Conservation (phyloP, 805 yeast species). For the Torulaspora franciscae region DNA sequence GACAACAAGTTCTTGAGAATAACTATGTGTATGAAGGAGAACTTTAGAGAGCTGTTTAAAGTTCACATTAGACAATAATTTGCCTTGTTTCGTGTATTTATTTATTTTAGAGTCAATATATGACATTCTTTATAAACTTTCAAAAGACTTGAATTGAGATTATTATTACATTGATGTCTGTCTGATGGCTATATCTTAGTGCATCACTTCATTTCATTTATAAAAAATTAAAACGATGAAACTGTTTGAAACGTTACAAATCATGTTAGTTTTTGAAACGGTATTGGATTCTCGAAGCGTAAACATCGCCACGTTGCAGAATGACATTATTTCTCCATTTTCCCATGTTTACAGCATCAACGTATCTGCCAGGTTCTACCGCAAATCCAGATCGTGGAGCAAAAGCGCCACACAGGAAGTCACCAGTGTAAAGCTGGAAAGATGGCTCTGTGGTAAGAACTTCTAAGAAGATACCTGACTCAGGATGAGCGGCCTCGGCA, state of each 20-base stretch:
- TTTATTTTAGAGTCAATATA: too few relatives aligned
- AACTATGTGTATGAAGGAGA: background rate
- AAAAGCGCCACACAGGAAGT: slow-evolving; percentile 50
- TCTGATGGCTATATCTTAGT: background rate
- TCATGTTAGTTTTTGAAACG: slow-evolving; percentile 16
- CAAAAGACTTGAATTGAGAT: background rate
- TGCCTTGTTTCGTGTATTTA: too few relatives aligned
- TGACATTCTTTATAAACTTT: background rate
- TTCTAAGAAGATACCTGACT: slow-evolving; percentile 39
- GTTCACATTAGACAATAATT: too few relatives aligned
- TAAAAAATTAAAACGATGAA: background rate
- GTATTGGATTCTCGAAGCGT: slow-evolving; percentile 44
- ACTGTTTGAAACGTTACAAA: background rate
- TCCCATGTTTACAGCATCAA: slow-evolving; percentile 47
- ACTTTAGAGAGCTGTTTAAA: too few relatives aligned
- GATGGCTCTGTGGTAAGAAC: slow-evolving; percentile 59
- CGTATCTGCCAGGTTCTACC: slow-evolving; percentile 57
- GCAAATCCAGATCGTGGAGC: too few relatives aligned
- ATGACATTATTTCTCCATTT: slow-evolving; percentile 49
- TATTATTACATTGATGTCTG: background rate
- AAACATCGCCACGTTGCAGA: slow-evolving; percentile 45
- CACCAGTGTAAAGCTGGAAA: slow-evolving; percentile 63
- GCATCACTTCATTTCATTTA: background rate
- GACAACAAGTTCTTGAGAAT: background rate
- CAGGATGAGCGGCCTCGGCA: slow-evolving; percentile 44